Base-by-base conservation (phyloP, 1,284 basidiomycete genomes). In the Ganoderma leucocontextum region DNA sequence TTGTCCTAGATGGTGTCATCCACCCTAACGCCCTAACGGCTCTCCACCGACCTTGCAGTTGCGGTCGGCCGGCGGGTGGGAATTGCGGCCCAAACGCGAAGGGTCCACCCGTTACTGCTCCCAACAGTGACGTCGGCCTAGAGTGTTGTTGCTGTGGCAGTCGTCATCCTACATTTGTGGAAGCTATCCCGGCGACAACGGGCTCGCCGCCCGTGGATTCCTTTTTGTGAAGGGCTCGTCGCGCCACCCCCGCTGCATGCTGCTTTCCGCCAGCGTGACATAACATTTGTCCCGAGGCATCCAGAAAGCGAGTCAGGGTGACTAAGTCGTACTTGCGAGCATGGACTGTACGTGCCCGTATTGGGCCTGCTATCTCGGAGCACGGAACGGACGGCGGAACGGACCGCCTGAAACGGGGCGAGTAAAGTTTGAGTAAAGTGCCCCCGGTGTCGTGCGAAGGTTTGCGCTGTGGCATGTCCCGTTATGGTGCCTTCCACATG, bases 361-460 rank as follows among this genome's bases (percentile, higher is more conserved):
- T 38, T 58, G 35, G 55, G 55, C 9, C 15, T 38, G 17, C 9
- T 3, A 35, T 38, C 35, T 58, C 55, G 55, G 55, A 58, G 55
- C 19, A 58, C 55, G 55, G 55, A 38, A 58, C 55, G 55, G 35
- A 38, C 33, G 33, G 38, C 55, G 55, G 55, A 38, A 58, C 55
- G 55, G 33, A 55, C 53, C 6, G 25, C 29, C 53, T 55, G 7
- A n/a, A 10, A 35, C 35, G 55, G 35, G 19, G 53, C 29, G 17
- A n/a, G 33, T 9, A 17, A 19, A 33, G 52, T 2, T 33, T 15
- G 17, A n/a, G 33, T 9, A 17, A 19, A 33, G 52, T 2, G 52
- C 15, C 33, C 29, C 5, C 29, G 29, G n/a, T 53, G 52, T 55
- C 29, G 17, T 55, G 47, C 29, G 3, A 35, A 33, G 52, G 29